Evolutionary conservation across 495 filamentous ascomycete genomes (phyloP), one percentile per base, ranked within the genome.

Genomic region (Daldinia childiae): DNA sequence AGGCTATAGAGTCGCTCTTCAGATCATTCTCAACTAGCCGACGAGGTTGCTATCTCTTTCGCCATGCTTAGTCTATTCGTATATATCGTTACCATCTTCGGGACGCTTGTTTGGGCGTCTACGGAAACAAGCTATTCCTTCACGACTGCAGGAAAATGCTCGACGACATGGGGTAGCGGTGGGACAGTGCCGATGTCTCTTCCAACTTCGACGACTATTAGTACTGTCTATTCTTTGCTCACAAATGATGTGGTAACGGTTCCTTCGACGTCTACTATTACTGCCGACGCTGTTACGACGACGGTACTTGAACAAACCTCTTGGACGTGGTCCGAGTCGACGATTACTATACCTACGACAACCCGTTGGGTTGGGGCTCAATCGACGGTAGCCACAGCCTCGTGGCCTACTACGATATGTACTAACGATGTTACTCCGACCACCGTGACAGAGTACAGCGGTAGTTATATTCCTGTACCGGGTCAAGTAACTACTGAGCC

Each of bases 361-460:
- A 66, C 62, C 0, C 29, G 58, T 0, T 69, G 66, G 66, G 12
- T 34, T 6, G 55, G 30, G 1, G 54, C 38, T 32, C 11, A 61
- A n/a, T 61, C 57, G 19, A 68, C 27, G 21, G 71, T 75, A 14
- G 75, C 64, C 6, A 75, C 70, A 11, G 73, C 56, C 19, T 54
- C 64, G 1, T 71, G 66, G 55, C 61, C 73, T 0, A 41, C 14
- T 11, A 76, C 65, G 1, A 62, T 72, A 0, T 77, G 75, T 14
- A 72, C 67, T 5, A 64, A 71, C 21, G 64, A 43, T 12, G 64
- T 65, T 2, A 61, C 59, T 6, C 75, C 72, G 15, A 45, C 65
- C 14, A 71, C 61, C n/a, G 69, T 75, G 30, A 75, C 75, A n/a
- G 45, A 71, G 38, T 77, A 72, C 63, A 72, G 57, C 57, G 76